Evolutionary conservation across 176 grass and related monocot genomes (phyloP), one percentile per base, ranked within the genome.

Genomic region (Microstegium vimineum): DNA sequence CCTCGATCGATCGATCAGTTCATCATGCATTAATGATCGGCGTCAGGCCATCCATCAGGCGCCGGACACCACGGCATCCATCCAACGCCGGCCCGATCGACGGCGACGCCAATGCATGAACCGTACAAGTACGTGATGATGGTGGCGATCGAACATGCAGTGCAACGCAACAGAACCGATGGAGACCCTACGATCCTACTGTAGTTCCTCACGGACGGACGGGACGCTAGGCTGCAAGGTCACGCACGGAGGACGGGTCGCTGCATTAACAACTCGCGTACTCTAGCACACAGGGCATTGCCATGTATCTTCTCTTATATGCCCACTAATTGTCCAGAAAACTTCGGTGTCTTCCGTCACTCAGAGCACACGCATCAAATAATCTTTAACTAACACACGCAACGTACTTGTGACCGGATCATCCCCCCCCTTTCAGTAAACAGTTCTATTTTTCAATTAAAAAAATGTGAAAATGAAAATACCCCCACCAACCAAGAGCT

Each of bases 401-500:
- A 2, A 33, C 33, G 12, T 15, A n/a, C 8, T 23, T 23, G 52
- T 6, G 52, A n/a, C 2, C 3, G 52, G 52, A n/a, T 10, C 8
- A 57, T 10, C n/a, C n/a, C n/a, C n/a, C n/a, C n/a, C n/a, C n/a
- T n/a, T n/a, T 56, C 7, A 54, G 20, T 23, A n/a, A n/a, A 3
- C 4, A n/a, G 6, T 3, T 11, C 25, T 23, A n/a, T 47, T 0
- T 10, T 22, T 3, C 5, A 6, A 0, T 3, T 23, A 1, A 4
- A 4, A 78, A 57, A 31, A 68, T 0, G 33, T n/a, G 33, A 49
- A 1, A 35, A 84, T 59, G 54, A 61, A 25, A 76, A 18, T 10
- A 40, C 2, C 22, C 18, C 12, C 72, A 82, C 18, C 18, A 34
- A 28, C 20, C 75, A 13, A 65, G 36, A n/a, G 62, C 16, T 26